Evolutionary conservation across 2,329 filamentous ascomycete genomes (phyloP).

Genomic region (Chrysoporthe cubensis): DNA sequence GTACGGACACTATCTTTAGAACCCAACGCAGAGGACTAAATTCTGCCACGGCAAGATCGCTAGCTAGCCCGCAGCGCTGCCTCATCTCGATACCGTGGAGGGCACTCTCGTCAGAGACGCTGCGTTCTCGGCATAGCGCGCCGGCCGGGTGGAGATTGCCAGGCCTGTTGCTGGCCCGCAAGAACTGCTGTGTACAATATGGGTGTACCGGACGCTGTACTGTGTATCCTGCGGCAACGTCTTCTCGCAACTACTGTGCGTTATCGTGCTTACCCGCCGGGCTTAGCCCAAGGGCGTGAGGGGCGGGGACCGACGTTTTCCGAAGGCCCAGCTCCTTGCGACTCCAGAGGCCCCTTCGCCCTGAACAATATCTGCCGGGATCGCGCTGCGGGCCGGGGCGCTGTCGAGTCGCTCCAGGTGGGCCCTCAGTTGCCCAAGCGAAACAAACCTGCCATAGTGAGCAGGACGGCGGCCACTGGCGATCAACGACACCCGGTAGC

Average conservation of each 20-base stretch:
- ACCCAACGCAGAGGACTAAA: neutral
- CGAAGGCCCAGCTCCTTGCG: neutral
- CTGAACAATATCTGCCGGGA: constrained; percentile 5
- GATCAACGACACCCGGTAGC: neutral
- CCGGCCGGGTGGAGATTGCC: neutral
- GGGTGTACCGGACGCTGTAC: too few relatives aligned
- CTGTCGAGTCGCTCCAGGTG: constrained; percentile 3
- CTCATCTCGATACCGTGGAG: neutral
- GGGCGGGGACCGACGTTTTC: neutral
- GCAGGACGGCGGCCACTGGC: neutral
- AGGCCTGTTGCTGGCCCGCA: neutral
- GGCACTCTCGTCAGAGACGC: neutral
- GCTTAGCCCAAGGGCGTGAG: neutral
- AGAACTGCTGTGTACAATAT: neutral
- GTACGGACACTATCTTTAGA: constrained; percentile 6
- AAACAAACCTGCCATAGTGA: neutral
- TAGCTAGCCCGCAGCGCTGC: neutral
- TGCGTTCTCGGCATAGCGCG: neutral
- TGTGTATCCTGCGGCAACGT: neutral
- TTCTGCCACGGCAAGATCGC: neutral
- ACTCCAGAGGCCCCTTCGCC: neutral
- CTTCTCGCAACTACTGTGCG: neutral
- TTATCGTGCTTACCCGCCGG: too few relatives aligned
- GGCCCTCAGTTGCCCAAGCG: neutral
- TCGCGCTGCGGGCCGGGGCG: constrained; percentile 7